Percentiles rank a stretch among this genome's conserved stretches.
Conservation (phyloP, 73 alveolate species). For the Paramecium sexaurelia region DNA sequence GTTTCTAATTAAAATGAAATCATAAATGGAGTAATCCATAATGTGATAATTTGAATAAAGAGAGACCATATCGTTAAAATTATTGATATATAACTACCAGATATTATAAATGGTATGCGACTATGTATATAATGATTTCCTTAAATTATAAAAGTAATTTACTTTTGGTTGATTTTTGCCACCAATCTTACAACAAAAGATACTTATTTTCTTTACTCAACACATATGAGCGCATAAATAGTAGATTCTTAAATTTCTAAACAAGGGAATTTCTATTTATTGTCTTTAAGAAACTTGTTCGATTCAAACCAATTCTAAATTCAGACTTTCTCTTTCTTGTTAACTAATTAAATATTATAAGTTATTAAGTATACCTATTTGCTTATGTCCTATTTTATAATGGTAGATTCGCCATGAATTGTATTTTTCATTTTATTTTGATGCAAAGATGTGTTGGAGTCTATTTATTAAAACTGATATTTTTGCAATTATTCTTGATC, state of each 20-base stretch:
- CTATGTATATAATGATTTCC: not conserved
- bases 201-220: constrained; percentile 12
- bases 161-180: not conserved
- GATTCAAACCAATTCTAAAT: not conserved
- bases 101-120: not conserved
- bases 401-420: not conserved
- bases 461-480: not conserved
- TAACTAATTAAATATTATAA: not conserved
- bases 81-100: not conserved
- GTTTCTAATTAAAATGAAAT: constrained; percentile 6
- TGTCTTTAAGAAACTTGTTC: constrained; percentile 2
- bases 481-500: not conserved
- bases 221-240: not conserved
- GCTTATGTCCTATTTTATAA: not conserved
- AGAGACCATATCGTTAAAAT: not conserved
- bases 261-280: constrained; percentile 13
- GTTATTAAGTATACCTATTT: not conserved
- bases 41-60: not conserved
- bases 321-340: not conserved
- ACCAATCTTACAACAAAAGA: not conserved
- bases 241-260: not conserved
- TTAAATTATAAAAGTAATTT: not conserved
- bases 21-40: constrained; percentile 31
- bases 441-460: constrained; percentile 28
- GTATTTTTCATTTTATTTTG: not conserved